Percentiles rank a stretch among this genome's conserved stretches.
phyloP scores from a whole-genome alignment of 2,329 filamentous ascomycete species.

The Trichoderma sp. region DNA sequence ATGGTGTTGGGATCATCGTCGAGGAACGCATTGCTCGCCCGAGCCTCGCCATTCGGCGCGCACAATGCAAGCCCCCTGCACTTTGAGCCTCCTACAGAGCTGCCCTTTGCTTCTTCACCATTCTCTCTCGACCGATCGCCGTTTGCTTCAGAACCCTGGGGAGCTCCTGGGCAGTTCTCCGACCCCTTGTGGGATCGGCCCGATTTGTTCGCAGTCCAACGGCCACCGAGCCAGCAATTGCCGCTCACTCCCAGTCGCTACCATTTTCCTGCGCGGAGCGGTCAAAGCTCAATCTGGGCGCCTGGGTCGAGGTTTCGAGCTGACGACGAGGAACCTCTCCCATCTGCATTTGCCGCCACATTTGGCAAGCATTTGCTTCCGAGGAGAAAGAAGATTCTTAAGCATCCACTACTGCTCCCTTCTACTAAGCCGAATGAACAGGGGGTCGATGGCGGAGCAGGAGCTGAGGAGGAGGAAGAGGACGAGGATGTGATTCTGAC shows the following conservation, averaged over 20 bases:
- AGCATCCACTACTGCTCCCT: not conserved
- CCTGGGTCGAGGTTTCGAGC: conserved; percentile 33
- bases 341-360: conserved; percentile 12
- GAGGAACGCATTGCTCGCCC: conserved; percentile 1
- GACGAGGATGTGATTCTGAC: conserved; percentile 28
- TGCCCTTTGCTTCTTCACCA: conserved; percentile 31
- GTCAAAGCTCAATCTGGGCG: conserved; percentile 42
- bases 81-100: conserved; percentile 25
- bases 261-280: conserved; percentile 39
- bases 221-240: not conserved
- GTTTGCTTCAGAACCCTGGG: conserved; percentile 29
- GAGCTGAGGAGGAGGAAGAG: conserved; percentile 36
- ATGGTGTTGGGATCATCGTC: conserved; percentile 25
- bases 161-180: conserved; percentile 18
- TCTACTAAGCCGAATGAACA: conserved; percentile 26
- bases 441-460: conserved; percentile 32
- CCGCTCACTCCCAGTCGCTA: conserved; percentile 36
- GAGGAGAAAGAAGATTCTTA: conserved; percentile 12
- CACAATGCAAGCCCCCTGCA: conserved; percentile 23
- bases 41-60: conserved; percentile 24
- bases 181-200: conserved; percentile 24
- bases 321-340: conserved; percentile 28
- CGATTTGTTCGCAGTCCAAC: conserved; percentile 10
- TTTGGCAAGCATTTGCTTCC: conserved; percentile 20
- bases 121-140: conserved; percentile 31